phyloP scores from a whole-genome alignment of 805 yeast species.

The Priceomyces haplophilus region DNA sequence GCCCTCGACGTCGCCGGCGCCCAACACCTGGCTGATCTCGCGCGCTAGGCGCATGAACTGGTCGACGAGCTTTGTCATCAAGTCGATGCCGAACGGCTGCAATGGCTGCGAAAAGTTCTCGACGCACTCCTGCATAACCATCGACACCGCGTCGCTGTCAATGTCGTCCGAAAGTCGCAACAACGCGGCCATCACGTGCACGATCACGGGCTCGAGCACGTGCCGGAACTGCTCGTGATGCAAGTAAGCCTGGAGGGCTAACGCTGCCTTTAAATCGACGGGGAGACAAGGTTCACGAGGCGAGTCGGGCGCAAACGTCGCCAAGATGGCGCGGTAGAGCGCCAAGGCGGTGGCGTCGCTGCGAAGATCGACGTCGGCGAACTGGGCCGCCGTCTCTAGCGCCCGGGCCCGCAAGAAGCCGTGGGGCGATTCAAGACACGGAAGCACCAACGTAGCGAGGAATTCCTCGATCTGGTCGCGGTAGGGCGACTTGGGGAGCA shows the following conservation, averaged over 20 bases:
- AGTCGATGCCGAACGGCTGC: slow-evolving; percentile 72
- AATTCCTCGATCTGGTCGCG: slow-evolving; percentile 65
- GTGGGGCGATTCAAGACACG: slow-evolving; percentile 59
- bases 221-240: slow-evolving; percentile 62
- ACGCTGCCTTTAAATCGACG: slow-evolving; percentile 77
- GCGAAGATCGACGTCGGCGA: slow-evolving; percentile 58
- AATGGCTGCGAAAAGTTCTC: slow-evolving; percentile 83
- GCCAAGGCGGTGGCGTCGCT: slow-evolving; percentile 19
- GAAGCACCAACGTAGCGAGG: slow-evolving; percentile 60
- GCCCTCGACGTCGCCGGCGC: slow-evolving; percentile 25
- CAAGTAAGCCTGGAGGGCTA: slow-evolving; percentile 80
- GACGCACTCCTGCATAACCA: slow-evolving; percentile 93
- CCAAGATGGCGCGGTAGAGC: slow-evolving; percentile 34
- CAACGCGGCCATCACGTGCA: slow-evolving; percentile 79
- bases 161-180: slow-evolving; percentile 72
- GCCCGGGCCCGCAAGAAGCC: slow-evolving; percentile 76
- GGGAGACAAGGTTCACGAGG: slow-evolving; percentile 49
- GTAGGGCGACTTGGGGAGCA: slow-evolving; percentile 55
- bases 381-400: slow-evolving; percentile 61
- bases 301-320: too few relatives aligned
- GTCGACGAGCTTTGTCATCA: slow-evolving; percentile 55
- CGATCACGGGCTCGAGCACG: slow-evolving; percentile 63
- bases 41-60: slow-evolving; percentile 53
- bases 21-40: slow-evolving; percentile 52
- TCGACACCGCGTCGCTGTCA: slow-evolving; percentile 83